Evolutionary conservation across 768 basidiomycete genomes (phyloP).

Genomic region (Phanerochaete sordida): DNA sequence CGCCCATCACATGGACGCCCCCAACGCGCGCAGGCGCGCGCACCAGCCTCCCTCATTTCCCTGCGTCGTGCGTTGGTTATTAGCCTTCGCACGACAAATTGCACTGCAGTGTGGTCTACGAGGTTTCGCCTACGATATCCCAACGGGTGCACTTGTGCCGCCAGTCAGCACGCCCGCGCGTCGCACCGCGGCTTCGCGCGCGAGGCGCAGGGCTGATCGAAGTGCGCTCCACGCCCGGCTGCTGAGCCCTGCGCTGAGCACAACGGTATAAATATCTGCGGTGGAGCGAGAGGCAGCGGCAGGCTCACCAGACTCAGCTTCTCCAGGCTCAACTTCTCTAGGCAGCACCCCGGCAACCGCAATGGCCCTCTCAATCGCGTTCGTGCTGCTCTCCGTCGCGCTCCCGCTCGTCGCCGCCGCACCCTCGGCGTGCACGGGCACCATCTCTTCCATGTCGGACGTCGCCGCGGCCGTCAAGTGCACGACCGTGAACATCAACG

Average conservation of each 20-base stretch:
- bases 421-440: slow-evolving; percentile 40
- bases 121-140: background rate
- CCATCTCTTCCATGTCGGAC: slow-evolving; percentile 50
- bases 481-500: slow-evolving; percentile 52
- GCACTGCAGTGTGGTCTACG: background rate
- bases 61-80: background rate
- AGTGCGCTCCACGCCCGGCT: background rate
- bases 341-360: background rate
- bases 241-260: background rate
- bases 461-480: slow-evolving; percentile 50
- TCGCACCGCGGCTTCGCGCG: background rate
- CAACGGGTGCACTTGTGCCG: background rate
- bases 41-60: no score
- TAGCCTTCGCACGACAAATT: background rate
- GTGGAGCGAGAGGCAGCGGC: no score
- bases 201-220: background rate
- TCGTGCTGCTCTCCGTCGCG: slow-evolving; percentile 2
- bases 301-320: no score
- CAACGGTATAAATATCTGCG: no score
- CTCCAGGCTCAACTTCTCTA: background rate
- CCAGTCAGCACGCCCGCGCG: background rate
- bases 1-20: background rate
- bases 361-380: background rate
- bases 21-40: no score
- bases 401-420: background rate